Base-by-base conservation (phyloP, 1,139 yeast genomes). In the Sugiyamaella paludigena region DNA sequence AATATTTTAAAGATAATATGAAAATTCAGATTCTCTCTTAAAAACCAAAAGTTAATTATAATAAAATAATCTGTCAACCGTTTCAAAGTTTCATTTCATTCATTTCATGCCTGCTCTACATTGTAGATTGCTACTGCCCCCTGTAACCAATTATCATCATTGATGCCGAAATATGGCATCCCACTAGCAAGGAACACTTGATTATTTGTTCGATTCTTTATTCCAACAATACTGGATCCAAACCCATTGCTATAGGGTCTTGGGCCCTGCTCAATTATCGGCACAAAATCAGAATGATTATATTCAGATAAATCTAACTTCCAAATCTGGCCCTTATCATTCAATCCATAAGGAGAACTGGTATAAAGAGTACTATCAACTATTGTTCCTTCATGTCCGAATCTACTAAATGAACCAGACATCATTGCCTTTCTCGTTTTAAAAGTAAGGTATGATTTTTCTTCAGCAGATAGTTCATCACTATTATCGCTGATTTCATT, bases 271-370 rank as follows among this genome's bases (percentile, higher is more conserved):
- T 65, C 65, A 1, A 60, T 39, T 6, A 59, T 47, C 2, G 58
- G 40, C 1, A 60, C 36, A 26, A 40, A 36, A 32, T 36, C 56
- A 26, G 36, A 43, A 9, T 43, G 26, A 6, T 32, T 40, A 11
- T 51, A 42, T 2, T 60, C 58, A 5, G 45, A 40, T 41, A 76
- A 52, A 5, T 61, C 47, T 1, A 75, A 48, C 29, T 58, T 52
- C 74, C 79, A 79, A 2, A 79, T 62, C 1, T 73, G 72, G 2
- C 84, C 83, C 31, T 50, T 52, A 31, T 69, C 70, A 6, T 63
- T 66, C 16, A 63, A 63, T 35, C 70, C 68, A 45, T 69, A 71
- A 1, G 78, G 76, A 0, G 79, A 72, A 1, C 73, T 63, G 1
- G 74, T 56, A 43, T 59, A 68, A 12, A 74, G 50, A 1, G 47